Conservation (phyloP, 176 grass and related monocot genomes). For the Phoenix dactylifera region DNA sequence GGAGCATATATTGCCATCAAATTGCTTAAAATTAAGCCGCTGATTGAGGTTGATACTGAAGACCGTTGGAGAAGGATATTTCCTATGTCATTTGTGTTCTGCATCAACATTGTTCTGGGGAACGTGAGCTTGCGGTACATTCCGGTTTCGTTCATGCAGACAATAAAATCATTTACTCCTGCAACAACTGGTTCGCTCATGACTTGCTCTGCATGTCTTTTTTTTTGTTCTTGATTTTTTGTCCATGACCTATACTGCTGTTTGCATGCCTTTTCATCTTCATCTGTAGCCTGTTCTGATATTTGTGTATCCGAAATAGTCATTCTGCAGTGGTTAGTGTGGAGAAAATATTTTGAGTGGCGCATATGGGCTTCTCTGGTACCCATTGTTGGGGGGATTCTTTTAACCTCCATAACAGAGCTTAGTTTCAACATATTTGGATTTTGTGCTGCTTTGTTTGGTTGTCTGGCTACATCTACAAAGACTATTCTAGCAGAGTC, state of each 20-base stretch:
- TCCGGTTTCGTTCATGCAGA: slow-evolving; percentile 97
- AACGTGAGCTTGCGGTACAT: slow-evolving; percentile 95
- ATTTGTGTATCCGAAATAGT: slow-evolving; percentile 29
- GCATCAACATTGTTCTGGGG: slow-evolving; percentile 93
- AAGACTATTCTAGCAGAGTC: slow-evolving; percentile 97
- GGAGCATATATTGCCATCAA: slow-evolving; percentile 81
- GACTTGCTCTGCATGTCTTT: not conserved
- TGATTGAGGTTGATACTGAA: slow-evolving; percentile 65
- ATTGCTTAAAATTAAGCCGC: slow-evolving; percentile 63
- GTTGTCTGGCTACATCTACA: slow-evolving; percentile 89
- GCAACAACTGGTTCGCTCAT: slow-evolving; percentile 64
- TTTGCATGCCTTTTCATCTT: not conserved
- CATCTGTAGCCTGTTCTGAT: not conserved
- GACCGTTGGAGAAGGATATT: slow-evolving; percentile 98
- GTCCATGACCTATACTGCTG: not conserved
- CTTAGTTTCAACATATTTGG: slow-evolving; percentile 96
- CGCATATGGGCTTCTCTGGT: slow-evolving; percentile 88
- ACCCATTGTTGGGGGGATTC: slow-evolving; percentile 90
- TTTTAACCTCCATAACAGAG: slow-evolving; percentile 84
- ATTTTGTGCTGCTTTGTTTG: slow-evolving; percentile 87
- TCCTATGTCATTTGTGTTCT: slow-evolving; percentile 96
- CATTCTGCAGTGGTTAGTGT: slow-evolving; percentile 93
- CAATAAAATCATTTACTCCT: slow-evolving; percentile 98
- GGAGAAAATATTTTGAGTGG: slow-evolving; percentile 86
- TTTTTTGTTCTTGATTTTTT: not conserved